Conservation (phyloP, 1,139 yeast genomes). For the Torulaspora globosa region DNA sequence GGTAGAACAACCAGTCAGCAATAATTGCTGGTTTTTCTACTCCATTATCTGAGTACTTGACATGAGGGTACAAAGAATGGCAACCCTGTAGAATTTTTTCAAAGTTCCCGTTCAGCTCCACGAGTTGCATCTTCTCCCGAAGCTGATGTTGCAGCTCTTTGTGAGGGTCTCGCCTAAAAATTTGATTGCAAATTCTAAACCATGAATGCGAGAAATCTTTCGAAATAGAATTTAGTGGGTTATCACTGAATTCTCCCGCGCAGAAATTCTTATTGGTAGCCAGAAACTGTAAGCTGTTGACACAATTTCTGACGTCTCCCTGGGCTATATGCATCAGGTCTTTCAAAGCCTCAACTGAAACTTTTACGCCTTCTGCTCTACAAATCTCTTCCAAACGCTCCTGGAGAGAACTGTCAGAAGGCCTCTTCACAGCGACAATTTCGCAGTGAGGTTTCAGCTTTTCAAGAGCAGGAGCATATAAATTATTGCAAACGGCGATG, state of each 20-base stretch:
- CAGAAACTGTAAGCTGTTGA: constrained; percentile 74
- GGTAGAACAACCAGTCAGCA: constrained; percentile 75
- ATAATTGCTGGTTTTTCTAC: constrained; percentile 59
- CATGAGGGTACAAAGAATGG: constrained; percentile 56
- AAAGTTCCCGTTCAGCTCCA: constrained; percentile 46
- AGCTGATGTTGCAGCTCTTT: constrained; percentile 46
- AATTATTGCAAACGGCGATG: constrained; percentile 87
- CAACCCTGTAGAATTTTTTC: constrained; percentile 73
- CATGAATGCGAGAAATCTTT: constrained; percentile 58
- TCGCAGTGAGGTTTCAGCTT: constrained; percentile 71
- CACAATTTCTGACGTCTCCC: constrained; percentile 81
- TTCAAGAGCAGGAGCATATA: constrained; percentile 69
- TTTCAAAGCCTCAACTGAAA: constrained; percentile 42
- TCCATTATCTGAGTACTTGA: constrained; percentile 62
- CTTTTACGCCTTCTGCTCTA: constrained; percentile 41
- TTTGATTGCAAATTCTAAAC: constrained; percentile 53
- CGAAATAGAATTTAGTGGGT: constrained; percentile 28
- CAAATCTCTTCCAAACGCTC: constrained; percentile 51
- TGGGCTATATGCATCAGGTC: constrained; percentile 68
- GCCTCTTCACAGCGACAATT: constrained; percentile 59
- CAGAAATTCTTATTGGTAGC: constrained; percentile 26
- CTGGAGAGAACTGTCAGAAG: constrained; percentile 48
- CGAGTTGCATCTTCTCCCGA: constrained; percentile 43
- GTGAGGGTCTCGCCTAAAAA: constrained; percentile 51
- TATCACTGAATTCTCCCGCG: constrained; percentile 21